A percentile compares a stretch with the other conserved stretches of the same genome.
Conservation (phyloP, 1,139 yeast species). For the Debaryomyces fabryi region DNA sequence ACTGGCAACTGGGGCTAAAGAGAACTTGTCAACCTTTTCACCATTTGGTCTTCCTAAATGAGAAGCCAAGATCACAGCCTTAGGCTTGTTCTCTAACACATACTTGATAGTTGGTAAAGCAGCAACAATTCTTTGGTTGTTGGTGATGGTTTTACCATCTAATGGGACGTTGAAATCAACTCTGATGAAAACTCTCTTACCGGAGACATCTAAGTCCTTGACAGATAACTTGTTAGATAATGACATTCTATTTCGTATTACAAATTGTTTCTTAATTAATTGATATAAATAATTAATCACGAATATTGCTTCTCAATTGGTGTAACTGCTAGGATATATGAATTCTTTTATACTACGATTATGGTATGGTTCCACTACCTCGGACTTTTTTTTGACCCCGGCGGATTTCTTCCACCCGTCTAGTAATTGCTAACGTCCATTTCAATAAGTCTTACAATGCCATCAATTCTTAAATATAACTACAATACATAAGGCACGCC, state of each 20-base stretch:
- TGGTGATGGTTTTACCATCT: slow-evolving; percentile 93
- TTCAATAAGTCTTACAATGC: background rate
- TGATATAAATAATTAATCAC: background rate
- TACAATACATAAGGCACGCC: background rate
- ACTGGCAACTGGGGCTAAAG: slow-evolving; percentile 86
- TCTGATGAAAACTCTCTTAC: slow-evolving; percentile 93
- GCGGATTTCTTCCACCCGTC: slow-evolving; percentile 18
- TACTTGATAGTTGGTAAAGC: slow-evolving; percentile 96
- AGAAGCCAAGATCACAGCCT: slow-evolving; percentile 87
- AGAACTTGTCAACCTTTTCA: slow-evolving; percentile 76
- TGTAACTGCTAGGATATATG: background rate
- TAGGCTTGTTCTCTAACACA: slow-evolving; percentile 86
- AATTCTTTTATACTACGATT: slow-evolving; percentile 3
- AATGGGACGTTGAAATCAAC: slow-evolving; percentile 98
- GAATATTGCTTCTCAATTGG: background rate
- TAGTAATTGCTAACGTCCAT: background rate
- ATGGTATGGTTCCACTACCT: slow-evolving; percentile 8
- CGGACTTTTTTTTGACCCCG: slow-evolving; percentile 12
- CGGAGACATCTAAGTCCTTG: slow-evolving; percentile 81
- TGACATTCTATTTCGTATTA: slow-evolving; percentile 58
- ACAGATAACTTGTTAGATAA: slow-evolving; percentile 89
- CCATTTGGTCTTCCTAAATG: slow-evolving; percentile 99
- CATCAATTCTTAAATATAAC: background rate
- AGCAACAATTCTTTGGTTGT: slow-evolving; percentile 98
- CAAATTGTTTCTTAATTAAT: slow-evolving; percentile 4